Evolutionary conservation across 164 flowering plant genomes (phyloP).

Genomic region (Chimonanthus praecox): DNA sequence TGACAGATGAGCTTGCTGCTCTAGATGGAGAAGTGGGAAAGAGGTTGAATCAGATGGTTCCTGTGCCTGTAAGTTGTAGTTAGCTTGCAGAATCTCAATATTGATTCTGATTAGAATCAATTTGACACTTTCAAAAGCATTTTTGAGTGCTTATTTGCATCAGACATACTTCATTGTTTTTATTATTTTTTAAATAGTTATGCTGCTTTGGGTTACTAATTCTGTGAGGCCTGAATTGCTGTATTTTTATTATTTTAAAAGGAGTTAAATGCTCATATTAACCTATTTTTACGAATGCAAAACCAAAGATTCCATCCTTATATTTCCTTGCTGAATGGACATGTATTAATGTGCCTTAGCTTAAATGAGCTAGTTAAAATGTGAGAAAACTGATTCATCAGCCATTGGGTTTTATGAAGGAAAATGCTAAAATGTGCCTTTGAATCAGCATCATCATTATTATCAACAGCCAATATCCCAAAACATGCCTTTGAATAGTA

Average conservation of each 20-base stretch:
- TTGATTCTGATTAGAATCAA: background rate
- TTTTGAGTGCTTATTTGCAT: background rate
- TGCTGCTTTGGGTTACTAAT: background rate
- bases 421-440: no score
- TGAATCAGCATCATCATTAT: no score
- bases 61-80: slow-evolving; percentile 64
- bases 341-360: background rate
- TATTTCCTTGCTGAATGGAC: background rate
- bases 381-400: background rate
- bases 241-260: no score
- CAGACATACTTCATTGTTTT: background rate
- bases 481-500: no score
- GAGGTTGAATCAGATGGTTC: slow-evolving; percentile 68
- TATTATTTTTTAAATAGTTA: background rate
- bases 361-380: background rate
- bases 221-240: no score
- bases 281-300: background rate
- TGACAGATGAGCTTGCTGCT: slow-evolving; percentile 44
- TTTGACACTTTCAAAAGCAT: background rate
- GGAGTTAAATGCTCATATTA: background rate
- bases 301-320: background rate
- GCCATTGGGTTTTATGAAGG: background rate
- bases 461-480: no score
- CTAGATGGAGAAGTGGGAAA: slow-evolving; percentile 78
- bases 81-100: background rate